Base-by-base conservation (phyloP, 1,284 basidiomycete genomes). In the Fomitopsis palustris region DNA sequence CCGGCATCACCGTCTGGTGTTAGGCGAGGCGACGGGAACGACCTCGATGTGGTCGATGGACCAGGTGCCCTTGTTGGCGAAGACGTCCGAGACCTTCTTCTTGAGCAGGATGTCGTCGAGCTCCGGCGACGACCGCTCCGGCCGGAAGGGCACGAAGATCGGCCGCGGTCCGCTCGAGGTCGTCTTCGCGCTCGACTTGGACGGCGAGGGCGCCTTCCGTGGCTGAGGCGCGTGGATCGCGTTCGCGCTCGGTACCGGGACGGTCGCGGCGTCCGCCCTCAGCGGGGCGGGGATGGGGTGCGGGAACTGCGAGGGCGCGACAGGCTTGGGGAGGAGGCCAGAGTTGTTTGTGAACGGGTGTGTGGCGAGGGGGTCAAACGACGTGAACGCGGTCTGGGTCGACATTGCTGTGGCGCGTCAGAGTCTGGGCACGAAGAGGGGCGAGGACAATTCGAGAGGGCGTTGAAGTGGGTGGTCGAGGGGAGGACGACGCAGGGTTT, bases 321-420 rank as follows among this genome's bases (percentile, higher is more conserved):
- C 77, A 51, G 81, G 78, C 60, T 71, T 71, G 16, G 81, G 78
- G 19, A 77, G 62, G 45, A 81, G 64, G 39, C 81, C 80, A 57
- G 79, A 81, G 68, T 73, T 78, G 69, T 85, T 84, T 29, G 83
- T 86, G 78, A 86, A 87, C 16, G 83, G 82, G 69, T 87, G 83
- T 31, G 75, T 78, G 19, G 78, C 81, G 65, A 82, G 81, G 35
- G 84, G 84, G 74, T 86, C 76, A 67, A 86, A 86, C 29, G 79
- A 79, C 29, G 75, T 71, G 64, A 81, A 74, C 9, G 75, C 65
- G 39, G 72, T 66, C 51, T 71, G 68, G 47, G 49, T 52, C 31
- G 74, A 72, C 74, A 76, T 74, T 62, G 61, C 57, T 62, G 54
- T 29, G 45, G 23, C 35, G 61, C 17, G 41, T 52, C 37, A 17